Evolutionary conservation across 1,139 yeast species (phyloP).

Genomic region (Pichia sp.): DNA sequence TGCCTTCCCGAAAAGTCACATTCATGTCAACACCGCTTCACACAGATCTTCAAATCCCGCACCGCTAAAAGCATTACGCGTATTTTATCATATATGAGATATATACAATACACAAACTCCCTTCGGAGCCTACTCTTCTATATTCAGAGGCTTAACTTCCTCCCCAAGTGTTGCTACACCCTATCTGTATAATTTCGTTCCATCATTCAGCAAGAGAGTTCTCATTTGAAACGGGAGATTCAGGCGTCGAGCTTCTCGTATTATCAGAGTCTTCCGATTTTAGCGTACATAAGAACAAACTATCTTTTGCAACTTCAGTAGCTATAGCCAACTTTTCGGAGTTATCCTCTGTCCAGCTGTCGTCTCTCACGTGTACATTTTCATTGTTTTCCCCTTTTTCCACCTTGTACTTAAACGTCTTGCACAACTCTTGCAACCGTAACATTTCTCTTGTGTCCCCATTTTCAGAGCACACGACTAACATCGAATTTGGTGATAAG

Average conservation of each 20-base stretch:
- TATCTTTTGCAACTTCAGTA: conserved; percentile 48
- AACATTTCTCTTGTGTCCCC: conserved; percentile 57
- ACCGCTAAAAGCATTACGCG: neutral
- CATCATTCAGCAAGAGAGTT: neutral
- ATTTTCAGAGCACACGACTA: conserved; percentile 59
- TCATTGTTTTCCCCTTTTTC: conserved; percentile 26
- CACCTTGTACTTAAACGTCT: conserved; percentile 40
- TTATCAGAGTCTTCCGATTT: conserved; percentile 21
- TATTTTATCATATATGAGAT: neutral
- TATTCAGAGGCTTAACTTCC: neutral
- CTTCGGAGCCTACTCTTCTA: neutral
- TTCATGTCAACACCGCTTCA: neutral
- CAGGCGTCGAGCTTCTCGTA: neutral
- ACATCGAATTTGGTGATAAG: conserved; percentile 55
- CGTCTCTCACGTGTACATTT: conserved; percentile 33
- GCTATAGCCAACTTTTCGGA: conserved; percentile 43
- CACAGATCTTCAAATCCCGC: neutral
- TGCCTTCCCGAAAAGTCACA: neutral
- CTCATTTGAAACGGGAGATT: neutral
- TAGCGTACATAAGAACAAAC: conserved; percentile 49
- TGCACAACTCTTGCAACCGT: conserved; percentile 41
- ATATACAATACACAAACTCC: neutral
- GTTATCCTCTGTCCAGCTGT: conserved; percentile 50
- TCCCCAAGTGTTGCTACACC: neutral
- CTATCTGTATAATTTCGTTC: neutral